Conservation (phyloP, 73 alveolate genomes). For the Paramecium primaurelia region DNA sequence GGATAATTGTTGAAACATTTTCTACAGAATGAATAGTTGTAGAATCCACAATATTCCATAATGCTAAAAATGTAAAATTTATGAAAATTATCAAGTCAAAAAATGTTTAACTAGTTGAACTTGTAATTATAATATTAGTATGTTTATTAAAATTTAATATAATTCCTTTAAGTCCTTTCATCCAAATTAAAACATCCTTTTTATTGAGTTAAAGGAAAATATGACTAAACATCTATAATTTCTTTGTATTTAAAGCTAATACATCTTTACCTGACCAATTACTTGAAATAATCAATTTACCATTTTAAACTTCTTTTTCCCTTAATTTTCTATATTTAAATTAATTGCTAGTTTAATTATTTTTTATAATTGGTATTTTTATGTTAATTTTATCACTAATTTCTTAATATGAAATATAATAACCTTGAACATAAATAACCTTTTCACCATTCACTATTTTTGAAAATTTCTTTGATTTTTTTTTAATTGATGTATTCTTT, state of each 20-base stretch:
- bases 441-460: background rate
- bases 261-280: conserved; percentile 40
- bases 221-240: background rate
- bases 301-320: background rate
- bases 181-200: background rate
- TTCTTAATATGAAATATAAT: background rate
- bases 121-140: background rate
- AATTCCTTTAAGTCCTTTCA: background rate
- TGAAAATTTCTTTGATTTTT: background rate
- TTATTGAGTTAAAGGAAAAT: background rate
- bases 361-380: background rate
- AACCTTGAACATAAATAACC: background rate
- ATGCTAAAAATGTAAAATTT: background rate
- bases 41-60: background rate
- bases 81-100: background rate
- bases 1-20: background rate
- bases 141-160: background rate
- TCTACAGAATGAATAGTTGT: background rate
- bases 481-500: background rate
- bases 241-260: background rate
- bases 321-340: background rate
- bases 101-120: background rate
- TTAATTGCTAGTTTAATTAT: background rate
- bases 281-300: background rate
- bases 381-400: background rate